phyloP scores from a whole-genome alignment of 345 rosid genomes.

The Jatropha curcas region DNA sequence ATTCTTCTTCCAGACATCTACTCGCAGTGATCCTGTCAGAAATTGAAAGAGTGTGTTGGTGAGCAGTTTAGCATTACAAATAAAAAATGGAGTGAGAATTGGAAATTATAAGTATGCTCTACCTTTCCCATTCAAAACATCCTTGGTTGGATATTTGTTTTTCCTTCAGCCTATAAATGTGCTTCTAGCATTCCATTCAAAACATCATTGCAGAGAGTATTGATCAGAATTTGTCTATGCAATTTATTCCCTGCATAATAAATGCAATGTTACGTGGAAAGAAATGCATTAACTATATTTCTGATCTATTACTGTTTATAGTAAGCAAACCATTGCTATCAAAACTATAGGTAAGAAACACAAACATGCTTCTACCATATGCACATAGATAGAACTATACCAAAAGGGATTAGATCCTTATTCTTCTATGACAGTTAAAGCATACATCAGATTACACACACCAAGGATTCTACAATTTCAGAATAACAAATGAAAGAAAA shows the following conservation, averaged over 20 bases:
- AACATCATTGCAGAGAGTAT: not conserved
- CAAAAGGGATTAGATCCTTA: conserved; percentile 23
- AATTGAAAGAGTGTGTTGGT: not conserved
- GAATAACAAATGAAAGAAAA: conserved; percentile 14
- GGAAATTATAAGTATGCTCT: not conserved
- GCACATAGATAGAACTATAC: conserved; percentile 13
- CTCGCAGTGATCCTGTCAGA: not conserved
- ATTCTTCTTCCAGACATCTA: not conserved
- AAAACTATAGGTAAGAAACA: not conserved
- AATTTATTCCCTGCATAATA: not conserved
- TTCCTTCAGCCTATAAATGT: not conserved
- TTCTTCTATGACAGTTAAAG: conserved; percentile 24
- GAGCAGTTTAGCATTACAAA: not conserved
- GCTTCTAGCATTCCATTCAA: too few species aligned
- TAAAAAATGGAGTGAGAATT: not conserved
- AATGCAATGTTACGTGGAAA: not conserved
- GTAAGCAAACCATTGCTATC: not conserved
- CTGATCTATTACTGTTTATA: not conserved
- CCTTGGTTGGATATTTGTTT: not conserved
- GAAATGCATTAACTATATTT: not conserved
- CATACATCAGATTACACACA: conserved; percentile 48
- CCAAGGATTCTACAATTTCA: conserved; percentile 26
- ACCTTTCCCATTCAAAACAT: not conserved
- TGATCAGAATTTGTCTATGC: not conserved
- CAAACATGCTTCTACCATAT: not conserved